phyloP scores from a whole-genome alignment of 2,329 filamentous ascomycete species.

The Pseudogymnoascus sp. region DNA sequence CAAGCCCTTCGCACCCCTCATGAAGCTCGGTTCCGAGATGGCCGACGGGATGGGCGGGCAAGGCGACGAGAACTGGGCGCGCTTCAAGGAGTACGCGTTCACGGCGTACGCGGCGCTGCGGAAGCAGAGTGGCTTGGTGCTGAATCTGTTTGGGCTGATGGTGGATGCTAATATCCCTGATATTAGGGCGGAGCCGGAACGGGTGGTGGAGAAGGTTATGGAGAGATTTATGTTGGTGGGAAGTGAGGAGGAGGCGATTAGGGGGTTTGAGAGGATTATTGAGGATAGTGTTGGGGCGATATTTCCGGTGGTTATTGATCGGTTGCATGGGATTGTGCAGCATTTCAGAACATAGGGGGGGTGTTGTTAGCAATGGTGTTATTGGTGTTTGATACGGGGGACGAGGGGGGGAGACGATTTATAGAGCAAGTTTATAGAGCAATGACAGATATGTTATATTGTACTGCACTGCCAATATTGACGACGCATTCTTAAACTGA shows the following conservation, averaged over 20 bases:
- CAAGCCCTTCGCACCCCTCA: conserved; percentile 91
- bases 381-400: background rate
- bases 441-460: background rate
- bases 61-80: conserved; percentile 69
- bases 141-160: conserved; percentile 96
- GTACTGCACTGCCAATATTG: background rate
- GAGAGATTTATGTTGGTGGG: conserved; percentile 90
- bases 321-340: conserved; percentile 88
- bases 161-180: conserved; percentile 96
- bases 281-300: conserved; percentile 84
- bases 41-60: conserved; percentile 95
- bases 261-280: conserved; percentile 81
- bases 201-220: conserved; percentile 88
- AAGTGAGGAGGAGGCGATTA: conserved; percentile 83
- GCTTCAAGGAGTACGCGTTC: conserved; percentile 94
- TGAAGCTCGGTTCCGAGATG: conserved; percentile 98
- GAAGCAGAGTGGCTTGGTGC: conserved; percentile 81
- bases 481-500: background rate
- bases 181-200: conserved; percentile 84
- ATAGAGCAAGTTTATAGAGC: background rate
- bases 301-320: conserved; percentile 90
- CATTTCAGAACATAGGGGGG: conserved; percentile 62
- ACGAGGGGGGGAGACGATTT: background rate
- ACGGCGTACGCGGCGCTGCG: conserved; percentile 86
- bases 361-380: background rate